Evolutionary conservation across 2,329 filamentous ascomycete species (phyloP).

Genomic region (Neofusicoccum parvum): DNA sequence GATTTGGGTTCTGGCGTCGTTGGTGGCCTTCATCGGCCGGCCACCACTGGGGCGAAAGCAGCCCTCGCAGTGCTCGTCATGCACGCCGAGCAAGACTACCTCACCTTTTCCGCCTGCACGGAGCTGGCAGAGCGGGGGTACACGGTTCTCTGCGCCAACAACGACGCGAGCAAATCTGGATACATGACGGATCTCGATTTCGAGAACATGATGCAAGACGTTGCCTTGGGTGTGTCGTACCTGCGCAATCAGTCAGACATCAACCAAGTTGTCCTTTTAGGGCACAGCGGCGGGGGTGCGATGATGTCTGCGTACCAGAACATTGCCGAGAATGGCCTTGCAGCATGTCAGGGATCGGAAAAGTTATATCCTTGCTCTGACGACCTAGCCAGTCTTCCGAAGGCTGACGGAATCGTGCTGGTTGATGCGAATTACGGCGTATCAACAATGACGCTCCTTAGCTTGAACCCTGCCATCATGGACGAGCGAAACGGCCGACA

Average conservation of each 20-base stretch:
- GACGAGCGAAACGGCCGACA: not conserved
- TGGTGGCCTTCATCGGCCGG: too few relatives aligned
- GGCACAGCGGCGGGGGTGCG: conserved; percentile 3
- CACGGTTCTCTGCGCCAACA: conserved; percentile 5
- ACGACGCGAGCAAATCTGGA: not conserved
- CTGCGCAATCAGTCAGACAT: conserved; percentile 7
- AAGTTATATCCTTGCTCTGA: conserved; percentile 1
- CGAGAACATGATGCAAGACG: conserved; percentile 1
- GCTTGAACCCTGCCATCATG: not conserved
- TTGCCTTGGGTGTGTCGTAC: not conserved
- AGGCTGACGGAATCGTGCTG: not conserved
- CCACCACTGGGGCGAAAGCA: too few relatives aligned
- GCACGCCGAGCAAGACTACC: conserved; percentile 14
- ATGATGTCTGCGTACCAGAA: conserved; percentile 15
- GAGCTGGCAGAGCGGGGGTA: not conserved
- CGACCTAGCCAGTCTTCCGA: not conserved
- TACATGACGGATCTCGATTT: conserved; percentile 4
- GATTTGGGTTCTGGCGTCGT: too few relatives aligned
- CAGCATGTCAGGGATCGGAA: not conserved
- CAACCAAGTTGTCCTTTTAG: not conserved
- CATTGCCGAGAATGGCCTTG: conserved; percentile 4
- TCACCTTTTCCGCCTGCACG: not conserved
- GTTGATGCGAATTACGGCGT: conserved; percentile 1
- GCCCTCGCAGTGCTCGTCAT: not conserved
- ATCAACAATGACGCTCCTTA: not conserved